phyloP scores from a whole-genome alignment of 352 stramenopile genomes.

The Pythium dissotocum region DNA sequence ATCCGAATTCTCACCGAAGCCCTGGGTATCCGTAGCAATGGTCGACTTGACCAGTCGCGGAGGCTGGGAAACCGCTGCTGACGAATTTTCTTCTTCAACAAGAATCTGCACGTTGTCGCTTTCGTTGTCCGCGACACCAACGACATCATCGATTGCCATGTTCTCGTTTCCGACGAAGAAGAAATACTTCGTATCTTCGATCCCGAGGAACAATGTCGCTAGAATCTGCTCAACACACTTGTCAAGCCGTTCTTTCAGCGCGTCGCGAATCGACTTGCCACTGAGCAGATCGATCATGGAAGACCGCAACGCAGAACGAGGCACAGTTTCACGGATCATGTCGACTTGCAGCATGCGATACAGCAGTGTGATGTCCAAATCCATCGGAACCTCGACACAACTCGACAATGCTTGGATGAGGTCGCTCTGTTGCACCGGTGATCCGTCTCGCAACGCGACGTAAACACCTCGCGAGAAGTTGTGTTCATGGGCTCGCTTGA shows the following conservation, averaged over 20 bases:
- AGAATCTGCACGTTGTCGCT: conserved; percentile 44
- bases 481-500: conserved; percentile 85
- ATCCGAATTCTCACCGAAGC: not conserved
- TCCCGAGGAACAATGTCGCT: conserved; percentile 53
- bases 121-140: conserved; percentile 53
- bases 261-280: conserved; percentile 40
- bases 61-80: not conserved
- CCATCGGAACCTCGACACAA: conserved; percentile 81
- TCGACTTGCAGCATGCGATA: conserved; percentile 80
- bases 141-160: conserved; percentile 51
- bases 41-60: conserved; percentile 23
- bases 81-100: conserved; percentile 53
- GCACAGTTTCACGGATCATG: conserved; percentile 31
- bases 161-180: conserved; percentile 77
- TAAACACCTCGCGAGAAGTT: conserved; percentile 90
- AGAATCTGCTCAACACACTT: conserved; percentile 77
- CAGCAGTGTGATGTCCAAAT: conserved; percentile 87
- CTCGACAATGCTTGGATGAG: conserved; percentile 85
- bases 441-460: conserved; percentile 71
- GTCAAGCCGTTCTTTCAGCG: conserved; percentile 63
- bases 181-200: conserved; percentile 81
- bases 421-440: conserved; percentile 79
- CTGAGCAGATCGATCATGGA: conserved; percentile 28
- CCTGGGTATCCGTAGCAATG: conserved; percentile 6
- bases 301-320: conserved; percentile 23